phyloP scores from a whole-genome alignment of 208 protist genomes.

The Trypanosomatidae sp. region DNA sequence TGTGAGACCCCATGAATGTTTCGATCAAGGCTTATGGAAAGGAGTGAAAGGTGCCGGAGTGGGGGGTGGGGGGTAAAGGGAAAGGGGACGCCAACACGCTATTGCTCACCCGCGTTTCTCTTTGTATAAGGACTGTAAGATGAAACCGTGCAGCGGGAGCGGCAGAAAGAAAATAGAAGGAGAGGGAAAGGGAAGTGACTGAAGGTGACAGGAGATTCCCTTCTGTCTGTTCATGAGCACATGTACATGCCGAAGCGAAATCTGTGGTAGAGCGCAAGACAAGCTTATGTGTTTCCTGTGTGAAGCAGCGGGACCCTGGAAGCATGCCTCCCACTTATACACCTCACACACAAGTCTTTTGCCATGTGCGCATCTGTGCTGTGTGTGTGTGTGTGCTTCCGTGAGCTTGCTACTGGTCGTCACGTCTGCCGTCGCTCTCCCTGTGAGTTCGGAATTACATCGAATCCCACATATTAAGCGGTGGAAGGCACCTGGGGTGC shows the following conservation, averaged over 20 bases:
- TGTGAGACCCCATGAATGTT: not conserved
- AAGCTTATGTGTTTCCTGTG: not conserved
- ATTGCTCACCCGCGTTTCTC: not conserved
- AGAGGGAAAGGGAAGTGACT: not conserved
- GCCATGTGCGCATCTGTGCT: not conserved
- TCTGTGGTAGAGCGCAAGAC: not conserved
- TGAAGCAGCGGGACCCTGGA: not conserved
- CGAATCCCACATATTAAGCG: slow-evolving; percentile 46
- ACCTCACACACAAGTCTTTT: not conserved
- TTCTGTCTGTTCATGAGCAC: not conserved
- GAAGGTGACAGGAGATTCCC: not conserved
- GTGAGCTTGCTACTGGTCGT: not conserved
- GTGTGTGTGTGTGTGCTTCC: not conserved
- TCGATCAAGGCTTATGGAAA: too few species aligned
- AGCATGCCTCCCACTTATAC: not conserved
- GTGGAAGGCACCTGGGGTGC: slow-evolving; percentile 30
- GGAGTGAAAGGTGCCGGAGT: not conserved
- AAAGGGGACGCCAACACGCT: not conserved
- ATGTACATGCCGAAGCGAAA: not conserved
- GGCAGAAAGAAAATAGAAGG: not conserved
- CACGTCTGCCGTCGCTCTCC: not conserved
- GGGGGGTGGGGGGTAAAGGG: not conserved
- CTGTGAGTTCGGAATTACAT: not conserved
- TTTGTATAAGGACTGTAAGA: not conserved
- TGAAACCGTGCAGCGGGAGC: not conserved